phyloP scores from a whole-genome alignment of 2,329 filamentous ascomycete species.

The Alternaria postmessia region DNA sequence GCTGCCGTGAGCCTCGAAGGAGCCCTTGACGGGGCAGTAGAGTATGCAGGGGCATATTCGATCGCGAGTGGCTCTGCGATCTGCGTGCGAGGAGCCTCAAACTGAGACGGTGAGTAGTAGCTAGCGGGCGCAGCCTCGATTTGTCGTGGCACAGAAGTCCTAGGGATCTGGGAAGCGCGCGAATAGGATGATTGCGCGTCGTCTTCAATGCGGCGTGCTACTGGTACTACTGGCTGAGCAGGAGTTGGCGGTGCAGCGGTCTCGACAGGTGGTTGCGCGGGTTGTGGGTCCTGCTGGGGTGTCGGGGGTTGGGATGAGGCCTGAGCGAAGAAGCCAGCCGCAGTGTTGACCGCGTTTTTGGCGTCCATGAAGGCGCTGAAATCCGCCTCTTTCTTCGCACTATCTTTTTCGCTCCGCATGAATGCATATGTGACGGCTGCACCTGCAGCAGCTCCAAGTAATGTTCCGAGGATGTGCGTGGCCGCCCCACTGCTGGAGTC shows the following conservation, averaged over 20 bases:
- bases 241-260: constrained; percentile 28
- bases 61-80: constrained; percentile 34
- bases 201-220: constrained; percentile 49
- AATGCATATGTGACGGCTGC: constrained; percentile 80
- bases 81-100: constrained; percentile 38
- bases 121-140: constrained; percentile 52
- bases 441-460: constrained; percentile 81
- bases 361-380: constrained; percentile 48
- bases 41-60: constrained; percentile 49
- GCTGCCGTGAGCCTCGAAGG: constrained; percentile 32
- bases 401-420: constrained; percentile 65
- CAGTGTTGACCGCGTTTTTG: constrained; percentile 43
- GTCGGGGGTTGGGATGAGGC: constrained; percentile 36
- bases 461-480: constrained; percentile 74
- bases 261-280: constrained; percentile 24
- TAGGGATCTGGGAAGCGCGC: constrained; percentile 27
- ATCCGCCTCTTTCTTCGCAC: constrained; percentile 54
- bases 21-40: constrained; percentile 37
- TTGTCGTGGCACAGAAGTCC: constrained; percentile 34
- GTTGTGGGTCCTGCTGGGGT: constrained; percentile 46
- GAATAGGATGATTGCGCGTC: constrained; percentile 49
- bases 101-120: constrained; percentile 46
- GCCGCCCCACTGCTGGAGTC: constrained; percentile 59
- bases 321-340: constrained; percentile 39
- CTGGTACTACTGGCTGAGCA: constrained; percentile 31